phyloP scores from a whole-genome alignment of 768 basidiomycete genomes.

The Clitopilus hobsonii region DNA sequence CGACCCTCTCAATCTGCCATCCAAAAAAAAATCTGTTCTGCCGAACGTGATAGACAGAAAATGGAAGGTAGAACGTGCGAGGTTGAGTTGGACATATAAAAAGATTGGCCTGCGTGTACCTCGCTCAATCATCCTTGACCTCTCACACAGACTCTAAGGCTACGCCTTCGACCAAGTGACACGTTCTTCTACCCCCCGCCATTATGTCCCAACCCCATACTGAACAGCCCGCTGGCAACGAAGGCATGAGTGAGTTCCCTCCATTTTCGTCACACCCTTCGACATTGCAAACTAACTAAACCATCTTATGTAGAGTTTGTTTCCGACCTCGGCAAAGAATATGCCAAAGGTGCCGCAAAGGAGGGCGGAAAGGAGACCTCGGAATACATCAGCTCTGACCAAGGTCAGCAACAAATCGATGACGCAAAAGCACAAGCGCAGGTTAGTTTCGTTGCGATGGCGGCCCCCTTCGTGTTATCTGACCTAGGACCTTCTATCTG shows the following conservation, averaged over 20 bases:
- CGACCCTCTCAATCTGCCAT: neutral
- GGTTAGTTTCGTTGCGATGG: constrained; percentile 6
- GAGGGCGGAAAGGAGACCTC: constrained; percentile 20
- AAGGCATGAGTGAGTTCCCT: neutral
- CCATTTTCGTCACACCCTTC: neutral
- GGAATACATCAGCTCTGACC: constrained; percentile 16
- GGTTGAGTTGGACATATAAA: neutral
- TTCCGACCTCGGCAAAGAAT: constrained; percentile 15
- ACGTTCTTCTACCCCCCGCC: neutral
- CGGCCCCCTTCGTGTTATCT: neutral
- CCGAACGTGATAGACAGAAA: neutral
- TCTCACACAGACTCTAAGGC: neutral
- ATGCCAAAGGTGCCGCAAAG: constrained; percentile 15
- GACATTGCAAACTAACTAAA: neutral
- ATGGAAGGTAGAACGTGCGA: neutral
- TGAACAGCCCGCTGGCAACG: neutral
- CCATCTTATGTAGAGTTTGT: neutral
- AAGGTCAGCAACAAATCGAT: constrained; percentile 18
- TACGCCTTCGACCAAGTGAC: neutral
- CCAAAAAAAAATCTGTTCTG: neutral
- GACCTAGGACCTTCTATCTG: neutral
- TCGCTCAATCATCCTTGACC: neutral
- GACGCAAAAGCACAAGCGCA: constrained; percentile 22
- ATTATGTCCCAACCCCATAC: neutral
- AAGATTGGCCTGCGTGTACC: neutral